A percentile compares a stretch with the other conserved stretches of the same genome.
These are phyloP conservation scores for Pyrus betulifolia DNA, from an alignment of 306 rosid genomes.

Conservation along the genomic window DNA sequence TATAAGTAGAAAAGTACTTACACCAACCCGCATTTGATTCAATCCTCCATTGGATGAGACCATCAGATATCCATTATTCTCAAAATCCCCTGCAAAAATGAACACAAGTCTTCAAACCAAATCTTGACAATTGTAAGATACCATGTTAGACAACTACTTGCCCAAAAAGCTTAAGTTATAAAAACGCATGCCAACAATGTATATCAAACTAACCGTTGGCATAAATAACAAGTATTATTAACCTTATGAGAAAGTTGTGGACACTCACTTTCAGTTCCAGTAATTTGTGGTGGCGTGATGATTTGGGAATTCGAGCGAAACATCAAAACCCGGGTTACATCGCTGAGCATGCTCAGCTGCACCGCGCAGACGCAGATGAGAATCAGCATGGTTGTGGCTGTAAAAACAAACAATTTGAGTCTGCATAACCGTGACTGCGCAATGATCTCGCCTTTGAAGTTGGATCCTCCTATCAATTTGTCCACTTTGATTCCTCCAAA, in stretches of 20 bases:
- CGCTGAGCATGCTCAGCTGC: conserved; percentile 28
- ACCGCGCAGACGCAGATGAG: conserved; percentile 26
- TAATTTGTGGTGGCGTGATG: not conserved
- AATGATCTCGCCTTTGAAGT: conserved; percentile 18
- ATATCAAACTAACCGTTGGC: not conserved
- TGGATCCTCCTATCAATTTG: conserved; percentile 6
- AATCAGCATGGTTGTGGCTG: conserved; percentile 23
- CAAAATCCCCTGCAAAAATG: conserved; percentile 28
- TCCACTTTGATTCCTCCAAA: conserved; percentile 13
- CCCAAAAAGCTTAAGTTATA: not conserved
- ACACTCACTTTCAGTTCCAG: conserved; percentile 15
- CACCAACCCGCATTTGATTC: conserved; percentile 72
- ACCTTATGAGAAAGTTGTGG: not conserved
- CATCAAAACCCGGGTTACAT: conserved; percentile 1
- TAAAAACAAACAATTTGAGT: conserved; percentile 31
- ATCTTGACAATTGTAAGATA: too few species aligned
- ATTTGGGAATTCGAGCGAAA: conserved; percentile 16
- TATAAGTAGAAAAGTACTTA: conserved; percentile 15
- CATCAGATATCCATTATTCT: conserved; percentile 55
- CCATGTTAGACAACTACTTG: too few species aligned
- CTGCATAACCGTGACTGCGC: conserved; percentile 10
- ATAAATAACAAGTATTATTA: not conserved
- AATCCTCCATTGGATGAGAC: conserved; percentile 70
- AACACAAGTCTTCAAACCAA: too few species aligned
- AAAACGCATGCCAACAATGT: not conserved